A percentile compares a stretch with the other conserved stretches of the same genome.
These are phyloP conservation scores for Clausena lansium DNA, from an alignment of 345 rosid species.

Conservation along the genomic window DNA sequence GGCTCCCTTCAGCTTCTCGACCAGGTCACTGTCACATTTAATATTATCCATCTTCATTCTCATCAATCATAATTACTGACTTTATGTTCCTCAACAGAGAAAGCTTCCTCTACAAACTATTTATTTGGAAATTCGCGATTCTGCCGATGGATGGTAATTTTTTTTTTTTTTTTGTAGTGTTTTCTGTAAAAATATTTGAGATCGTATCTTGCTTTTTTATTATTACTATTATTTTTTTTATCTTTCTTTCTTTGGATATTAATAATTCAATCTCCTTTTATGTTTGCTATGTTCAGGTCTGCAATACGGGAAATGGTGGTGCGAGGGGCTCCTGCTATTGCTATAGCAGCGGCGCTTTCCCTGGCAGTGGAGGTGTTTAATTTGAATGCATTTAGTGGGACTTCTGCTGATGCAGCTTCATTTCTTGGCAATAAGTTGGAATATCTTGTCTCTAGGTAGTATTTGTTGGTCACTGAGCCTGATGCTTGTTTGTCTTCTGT, in stretches of 20 bases:
- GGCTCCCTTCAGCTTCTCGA: conserved; percentile 73
- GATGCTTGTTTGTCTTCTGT: background rate
- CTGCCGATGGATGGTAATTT: conserved; percentile 79
- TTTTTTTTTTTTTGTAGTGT: background rate
- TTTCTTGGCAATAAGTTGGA: conserved; percentile 59
- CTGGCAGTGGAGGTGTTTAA: conserved; percentile 80
- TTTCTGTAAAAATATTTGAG: background rate
- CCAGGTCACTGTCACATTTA: conserved; percentile 34
- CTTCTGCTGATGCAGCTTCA: conserved; percentile 52
- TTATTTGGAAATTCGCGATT: conserved; percentile 56
- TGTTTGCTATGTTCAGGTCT: conserved; percentile 36
- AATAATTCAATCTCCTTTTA: too few relatives aligned
- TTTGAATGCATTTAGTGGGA: conserved; percentile 53
- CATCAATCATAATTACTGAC: background rate
- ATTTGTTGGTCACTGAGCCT: background rate
- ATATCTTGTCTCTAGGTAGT: conserved; percentile 85
- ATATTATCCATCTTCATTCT: background rate
- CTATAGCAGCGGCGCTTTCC: conserved; percentile 89
- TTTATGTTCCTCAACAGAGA: conserved; percentile 44
- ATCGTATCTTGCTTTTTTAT: too few relatives aligned
- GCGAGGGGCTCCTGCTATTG: conserved; percentile 98
- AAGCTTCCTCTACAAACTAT: conserved; percentile 77
- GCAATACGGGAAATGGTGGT: conserved; percentile 97
- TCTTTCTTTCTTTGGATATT: too few relatives aligned
- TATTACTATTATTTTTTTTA: too few relatives aligned